A percentile compares a stretch with the other conserved stretches of the same genome.
phyloP scores from a whole-genome alignment of 2,329 filamentous ascomycete species.

The Pseudocercospora fuligena region DNA sequence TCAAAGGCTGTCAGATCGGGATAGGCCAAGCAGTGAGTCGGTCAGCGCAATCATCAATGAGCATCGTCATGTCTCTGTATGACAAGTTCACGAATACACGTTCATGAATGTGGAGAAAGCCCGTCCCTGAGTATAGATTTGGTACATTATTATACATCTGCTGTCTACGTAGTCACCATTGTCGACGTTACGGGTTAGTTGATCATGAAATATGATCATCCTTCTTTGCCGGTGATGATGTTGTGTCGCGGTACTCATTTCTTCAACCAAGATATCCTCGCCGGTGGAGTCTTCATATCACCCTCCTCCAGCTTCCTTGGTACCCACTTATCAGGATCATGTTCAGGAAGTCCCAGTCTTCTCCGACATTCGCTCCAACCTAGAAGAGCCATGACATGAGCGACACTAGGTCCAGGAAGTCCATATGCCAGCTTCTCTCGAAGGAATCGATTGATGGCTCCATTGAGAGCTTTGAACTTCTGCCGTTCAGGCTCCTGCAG shows the following conservation, averaged over 20 bases:
- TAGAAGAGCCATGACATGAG: conserved; percentile 59
- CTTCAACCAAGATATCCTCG: neutral
- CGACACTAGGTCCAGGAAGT: conserved; percentile 58
- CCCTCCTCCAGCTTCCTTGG: neutral
- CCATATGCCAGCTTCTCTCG: conserved; percentile 62
- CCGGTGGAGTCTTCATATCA: neutral
- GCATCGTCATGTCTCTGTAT: neutral
- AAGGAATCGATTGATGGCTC: conserved; percentile 59
- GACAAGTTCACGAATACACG: neutral
- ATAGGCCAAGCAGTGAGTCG: no score
- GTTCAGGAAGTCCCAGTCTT: conserved; percentile 36
- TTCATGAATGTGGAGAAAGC: neutral
- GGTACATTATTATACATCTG: neutral
- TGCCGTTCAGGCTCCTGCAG: conserved; percentile 16
- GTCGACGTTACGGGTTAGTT: neutral
- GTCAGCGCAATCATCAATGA: neutral
- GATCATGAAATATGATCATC: neutral
- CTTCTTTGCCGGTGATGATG: neutral
- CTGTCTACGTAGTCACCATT: neutral
- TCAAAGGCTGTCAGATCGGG: no score
- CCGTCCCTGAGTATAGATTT: neutral
- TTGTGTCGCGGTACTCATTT: neutral
- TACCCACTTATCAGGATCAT: neutral
- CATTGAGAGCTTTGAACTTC: conserved; percentile 34
- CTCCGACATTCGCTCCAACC: conserved; percentile 57